Conservation (phyloP, 495 filamentous ascomycete species). For the Letharia lupina region DNA sequence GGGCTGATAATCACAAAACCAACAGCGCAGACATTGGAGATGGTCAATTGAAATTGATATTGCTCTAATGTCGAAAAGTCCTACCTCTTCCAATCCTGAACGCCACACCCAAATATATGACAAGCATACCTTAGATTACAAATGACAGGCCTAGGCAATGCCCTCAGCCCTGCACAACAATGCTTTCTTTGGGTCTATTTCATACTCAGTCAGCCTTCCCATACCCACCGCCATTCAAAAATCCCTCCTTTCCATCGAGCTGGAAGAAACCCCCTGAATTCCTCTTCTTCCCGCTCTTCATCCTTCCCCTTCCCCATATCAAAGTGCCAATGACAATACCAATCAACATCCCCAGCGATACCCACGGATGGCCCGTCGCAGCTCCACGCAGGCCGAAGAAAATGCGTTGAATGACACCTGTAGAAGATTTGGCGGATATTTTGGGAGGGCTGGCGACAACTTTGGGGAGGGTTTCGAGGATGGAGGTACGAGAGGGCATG, state of each 20-base stretch:
- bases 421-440: slow-evolving; percentile 79
- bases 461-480: slow-evolving; percentile 86
- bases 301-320: slow-evolving; percentile 38
- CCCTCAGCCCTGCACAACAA: background rate
- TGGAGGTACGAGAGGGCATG: slow-evolving; percentile 82
- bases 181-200: background rate
- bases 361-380: slow-evolving; percentile 61
- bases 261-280: slow-evolving; percentile 54
- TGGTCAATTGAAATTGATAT: background rate
- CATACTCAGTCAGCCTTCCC: slow-evolving; percentile 69
- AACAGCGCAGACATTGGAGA: background rate
- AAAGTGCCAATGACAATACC: slow-evolving; percentile 41
- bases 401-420: slow-evolving; percentile 63
- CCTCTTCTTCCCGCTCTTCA: slow-evolving; percentile 44
- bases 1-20: background rate
- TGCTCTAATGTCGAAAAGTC: background rate
- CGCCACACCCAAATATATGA: background rate
- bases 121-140: background rate
- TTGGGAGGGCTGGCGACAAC: slow-evolving; percentile 62
- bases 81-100: background rate
- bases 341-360: slow-evolving; percentile 54
- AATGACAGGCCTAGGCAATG: background rate
- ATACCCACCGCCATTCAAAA: slow-evolving; percentile 48
- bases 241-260: slow-evolving; percentile 67
- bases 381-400: slow-evolving; percentile 67